Percentiles rank a stretch among this genome's conserved stretches.
Conservation (phyloP, 345 rosid species). For the Ceriops decandra region DNA sequence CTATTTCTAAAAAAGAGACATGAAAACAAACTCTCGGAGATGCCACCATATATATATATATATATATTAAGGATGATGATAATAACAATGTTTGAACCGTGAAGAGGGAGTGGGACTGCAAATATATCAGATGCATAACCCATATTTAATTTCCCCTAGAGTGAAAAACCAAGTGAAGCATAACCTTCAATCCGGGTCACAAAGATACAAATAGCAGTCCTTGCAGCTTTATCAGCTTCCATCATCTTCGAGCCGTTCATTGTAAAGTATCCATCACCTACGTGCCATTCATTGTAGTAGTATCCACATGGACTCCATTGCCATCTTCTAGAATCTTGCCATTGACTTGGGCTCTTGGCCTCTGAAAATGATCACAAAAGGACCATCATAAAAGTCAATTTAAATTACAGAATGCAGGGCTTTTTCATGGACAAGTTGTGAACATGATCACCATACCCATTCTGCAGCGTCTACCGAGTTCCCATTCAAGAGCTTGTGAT, state of each 20-base stretch:
- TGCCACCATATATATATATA: not conserved
- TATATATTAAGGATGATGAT: not conserved
- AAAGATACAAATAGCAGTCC: constrained; percentile 18
- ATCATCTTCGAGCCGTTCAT: constrained; percentile 64
- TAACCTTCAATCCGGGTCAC: not conserved
- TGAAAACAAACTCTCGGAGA: not conserved
- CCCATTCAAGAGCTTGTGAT: constrained; percentile 92
- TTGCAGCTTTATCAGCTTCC: constrained; percentile 12
- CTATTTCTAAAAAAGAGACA: not conserved
- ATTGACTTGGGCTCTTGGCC: constrained; percentile 74
- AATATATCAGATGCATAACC: not conserved
- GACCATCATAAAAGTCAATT: not conserved
- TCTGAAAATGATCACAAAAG: constrained; percentile 34
- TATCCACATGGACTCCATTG: constrained; percentile 55
- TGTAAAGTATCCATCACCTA: constrained; percentile 36
- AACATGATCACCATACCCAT: constrained; percentile 46
- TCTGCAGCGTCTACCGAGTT: constrained; percentile 78
- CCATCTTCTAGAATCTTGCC: constrained; percentile 75
- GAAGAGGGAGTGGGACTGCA: constrained; percentile 7
- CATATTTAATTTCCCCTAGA: constrained; percentile 12
- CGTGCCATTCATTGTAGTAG: constrained; percentile 56
- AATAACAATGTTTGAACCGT: not conserved
- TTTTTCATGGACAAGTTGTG: not conserved
- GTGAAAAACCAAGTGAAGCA: constrained; percentile 10
- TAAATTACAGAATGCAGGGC: not conserved